Conservation (phyloP, 768 basidiomycete genomes). For the Psilocybe subaeruginosa region DNA sequence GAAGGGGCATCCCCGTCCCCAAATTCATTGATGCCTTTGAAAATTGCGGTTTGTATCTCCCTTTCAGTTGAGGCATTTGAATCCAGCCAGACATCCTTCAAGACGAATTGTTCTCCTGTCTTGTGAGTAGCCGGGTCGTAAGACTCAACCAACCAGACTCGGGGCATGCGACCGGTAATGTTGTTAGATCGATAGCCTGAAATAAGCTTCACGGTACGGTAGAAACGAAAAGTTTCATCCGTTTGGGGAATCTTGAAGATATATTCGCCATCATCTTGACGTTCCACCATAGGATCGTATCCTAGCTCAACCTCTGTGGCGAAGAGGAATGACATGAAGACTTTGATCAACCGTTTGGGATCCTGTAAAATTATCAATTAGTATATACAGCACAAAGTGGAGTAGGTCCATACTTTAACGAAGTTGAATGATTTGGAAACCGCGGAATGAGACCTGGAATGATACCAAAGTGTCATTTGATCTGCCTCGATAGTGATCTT, state of each 20-base stretch:
- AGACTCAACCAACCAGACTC: neutral
- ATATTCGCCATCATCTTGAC: constrained; percentile 1
- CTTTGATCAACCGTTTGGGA: neutral
- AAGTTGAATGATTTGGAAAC: neutral
- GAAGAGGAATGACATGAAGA: constrained; percentile 4
- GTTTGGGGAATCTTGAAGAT: constrained; percentile 9
- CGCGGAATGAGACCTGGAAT: constrained; percentile 1
- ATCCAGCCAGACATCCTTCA: constrained; percentile 8
- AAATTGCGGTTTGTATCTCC: constrained; percentile 1
- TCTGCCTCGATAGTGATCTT: neutral
- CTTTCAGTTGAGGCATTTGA: neutral
- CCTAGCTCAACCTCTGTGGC: neutral
- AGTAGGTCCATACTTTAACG: neutral
- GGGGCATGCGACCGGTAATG: constrained; percentile 6
- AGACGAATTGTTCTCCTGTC: neutral
- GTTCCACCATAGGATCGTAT: constrained; percentile 10
- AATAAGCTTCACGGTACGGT: constrained; percentile 9
- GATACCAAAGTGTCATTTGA: neutral
- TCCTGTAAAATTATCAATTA: no score
- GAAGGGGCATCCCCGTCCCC: neutral
- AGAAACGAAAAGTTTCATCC: constrained; percentile 5
- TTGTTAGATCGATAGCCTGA: constrained; percentile 13
- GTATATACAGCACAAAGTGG: no score
- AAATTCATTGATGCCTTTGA: neutral
- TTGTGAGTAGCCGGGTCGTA: neutral